phyloP scores from a whole-genome alignment of 208 protist species.

The Polymyxa betae region DNA sequence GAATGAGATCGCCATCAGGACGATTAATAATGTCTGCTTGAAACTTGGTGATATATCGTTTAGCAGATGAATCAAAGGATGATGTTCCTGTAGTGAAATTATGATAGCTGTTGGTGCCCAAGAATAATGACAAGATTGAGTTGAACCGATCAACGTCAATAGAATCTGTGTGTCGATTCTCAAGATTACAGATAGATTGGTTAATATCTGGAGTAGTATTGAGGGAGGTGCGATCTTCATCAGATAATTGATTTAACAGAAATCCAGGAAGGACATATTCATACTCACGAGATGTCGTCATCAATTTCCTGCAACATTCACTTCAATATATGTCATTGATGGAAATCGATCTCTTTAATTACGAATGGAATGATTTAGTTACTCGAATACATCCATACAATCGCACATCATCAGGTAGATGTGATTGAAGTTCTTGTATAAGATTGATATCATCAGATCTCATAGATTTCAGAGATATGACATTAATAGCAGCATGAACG shows the following conservation, averaged over 20 bases:
- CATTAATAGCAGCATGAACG: constrained; percentile 31
- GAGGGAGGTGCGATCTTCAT: not conserved
- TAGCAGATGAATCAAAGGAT: not conserved
- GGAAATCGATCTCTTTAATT: not conserved
- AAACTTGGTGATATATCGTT: constrained; percentile 50
- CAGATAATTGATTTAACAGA: not conserved
- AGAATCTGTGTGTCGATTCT: not conserved
- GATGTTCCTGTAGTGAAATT: constrained; percentile 15
- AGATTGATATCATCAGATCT: not conserved
- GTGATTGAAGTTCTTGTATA: not conserved
- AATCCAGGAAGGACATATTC: constrained; percentile 33
- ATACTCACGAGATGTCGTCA: constrained; percentile 40
- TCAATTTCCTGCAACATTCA: not conserved
- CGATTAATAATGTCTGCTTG: not conserved
- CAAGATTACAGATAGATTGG: not conserved
- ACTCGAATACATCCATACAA: constrained; percentile 12
- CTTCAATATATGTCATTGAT: not conserved
- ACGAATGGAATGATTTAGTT: constrained; percentile 31
- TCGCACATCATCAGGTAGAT: not conserved
- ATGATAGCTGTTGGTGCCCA: constrained; percentile 17
- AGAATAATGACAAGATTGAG: not conserved
- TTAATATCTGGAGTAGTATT: not conserved
- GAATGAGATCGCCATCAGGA: not conserved
- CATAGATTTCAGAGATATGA: constrained; percentile 22
- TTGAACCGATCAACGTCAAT: constrained; percentile 6